Percentiles rank a stretch among this genome's conserved stretches.
phyloP scores from a whole-genome alignment of 2,329 filamentous ascomycete species.

The Talaromyces sp. region DNA sequence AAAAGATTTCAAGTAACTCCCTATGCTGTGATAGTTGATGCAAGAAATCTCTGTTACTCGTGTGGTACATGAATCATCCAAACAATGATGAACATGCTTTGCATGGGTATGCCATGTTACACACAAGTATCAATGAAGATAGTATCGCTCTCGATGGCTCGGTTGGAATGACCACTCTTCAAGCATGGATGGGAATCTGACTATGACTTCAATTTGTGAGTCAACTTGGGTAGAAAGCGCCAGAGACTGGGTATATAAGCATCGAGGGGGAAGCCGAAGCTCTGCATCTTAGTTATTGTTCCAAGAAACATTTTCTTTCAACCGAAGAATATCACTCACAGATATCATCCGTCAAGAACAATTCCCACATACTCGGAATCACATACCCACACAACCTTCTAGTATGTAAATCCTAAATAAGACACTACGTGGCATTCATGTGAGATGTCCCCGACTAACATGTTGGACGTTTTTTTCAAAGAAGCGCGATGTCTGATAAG shows the following conservation, averaged over 20 bases:
- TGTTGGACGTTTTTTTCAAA: neutral
- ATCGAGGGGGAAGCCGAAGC: neutral
- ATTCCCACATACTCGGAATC: neutral
- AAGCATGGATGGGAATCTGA: neutral
- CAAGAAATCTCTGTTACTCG: neutral
- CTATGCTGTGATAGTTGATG: neutral
- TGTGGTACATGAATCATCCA: neutral
- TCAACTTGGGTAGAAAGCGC: neutral
- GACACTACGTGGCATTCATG: neutral
- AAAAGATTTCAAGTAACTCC: neutral
- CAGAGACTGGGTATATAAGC: neutral
- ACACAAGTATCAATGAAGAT: neutral
- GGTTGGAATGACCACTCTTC: neutral
- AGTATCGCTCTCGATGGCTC: neutral
- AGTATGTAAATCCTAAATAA: neutral
- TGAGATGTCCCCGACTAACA: neutral
- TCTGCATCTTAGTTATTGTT: neutral
- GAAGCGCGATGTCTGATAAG: neutral
- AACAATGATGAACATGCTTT: neutral
- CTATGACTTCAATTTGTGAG: neutral
- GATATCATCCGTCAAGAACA: neutral
- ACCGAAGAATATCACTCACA: neutral
- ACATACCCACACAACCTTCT: neutral
- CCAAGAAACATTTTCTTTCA: neutral
- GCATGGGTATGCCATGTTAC: neutral